Base-by-base conservation (phyloP, 1,284 basidiomycete species). In the Malassezia vespertilionis region DNA sequence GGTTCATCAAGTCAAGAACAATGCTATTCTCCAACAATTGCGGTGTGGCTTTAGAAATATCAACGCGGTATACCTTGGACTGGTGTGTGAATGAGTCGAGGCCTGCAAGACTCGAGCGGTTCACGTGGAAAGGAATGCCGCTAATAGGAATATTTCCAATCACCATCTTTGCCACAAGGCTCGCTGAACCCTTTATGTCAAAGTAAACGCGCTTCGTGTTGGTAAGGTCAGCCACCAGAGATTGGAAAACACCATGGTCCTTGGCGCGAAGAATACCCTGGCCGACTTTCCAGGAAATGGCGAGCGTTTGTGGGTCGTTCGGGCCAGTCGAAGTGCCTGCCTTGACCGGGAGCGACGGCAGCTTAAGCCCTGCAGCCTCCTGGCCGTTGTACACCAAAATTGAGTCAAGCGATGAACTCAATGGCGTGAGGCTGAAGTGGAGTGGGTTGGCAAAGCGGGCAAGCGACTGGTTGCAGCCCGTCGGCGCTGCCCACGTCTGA, bases 371-470 rank as follows among this genome's bases (percentile, higher is more conserved):
- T 22, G 81, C 82, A 24, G 79, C 75, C 46, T 79, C 72, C n/a
- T 71, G 68, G 4, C 78, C 78, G 21, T 73, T 72, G 18, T 72
- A 73, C 9, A 71, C 74, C 33, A 84, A 66, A 17, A 74, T 74
- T 53, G 83, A 77, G 22, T 76, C 74, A 57, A 83, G 75, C 3
- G 75, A 73, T 1, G 78, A 73, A 59, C 78, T 74, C 18, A 82
- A 68, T 30, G 82, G 80, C 62, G 82, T 80, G 44, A 86, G 66
- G 17, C 78, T 78, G 72, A 85, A 86, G 9, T 79, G 80, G 70
- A 86, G 84, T 1, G 83, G 83, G 70, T 84, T 86, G 69, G 78
- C 78, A 65, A 82, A 83, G 51, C 75, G 73, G 12, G 82, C 83
- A 3, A 81, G 55, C 1, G 81, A 82, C 46, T 75, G 72, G 46